Conservation (phyloP, 768 basidiomycete genomes). For the Amyloporia xantha region DNA sequence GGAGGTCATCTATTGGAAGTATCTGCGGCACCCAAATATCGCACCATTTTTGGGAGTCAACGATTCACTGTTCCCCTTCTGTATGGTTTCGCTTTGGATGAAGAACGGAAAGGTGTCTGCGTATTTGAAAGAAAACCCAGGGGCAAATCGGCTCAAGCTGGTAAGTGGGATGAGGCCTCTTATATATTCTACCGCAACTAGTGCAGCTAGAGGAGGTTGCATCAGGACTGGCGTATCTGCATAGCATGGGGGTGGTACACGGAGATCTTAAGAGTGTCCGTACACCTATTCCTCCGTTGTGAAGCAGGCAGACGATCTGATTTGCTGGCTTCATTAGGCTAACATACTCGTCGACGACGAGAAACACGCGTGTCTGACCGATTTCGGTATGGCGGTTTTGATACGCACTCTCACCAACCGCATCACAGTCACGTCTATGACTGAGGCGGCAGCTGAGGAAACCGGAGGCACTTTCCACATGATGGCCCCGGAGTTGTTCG, state of each 20-base stretch:
- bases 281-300: not conserved
- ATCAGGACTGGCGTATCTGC: slow-evolving; percentile 1
- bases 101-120: slow-evolving; percentile 3
- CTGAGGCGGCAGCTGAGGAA: not conserved
- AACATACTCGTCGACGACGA: slow-evolving; percentile 4
- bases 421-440: too few relatives aligned
- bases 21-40: slow-evolving; percentile 1
- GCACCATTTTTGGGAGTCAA: slow-evolving; percentile 1
- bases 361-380: not conserved
- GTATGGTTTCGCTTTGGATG: slow-evolving; percentile 9
- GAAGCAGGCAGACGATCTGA: not conserved
- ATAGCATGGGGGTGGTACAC: slow-evolving; percentile 1
- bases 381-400: slow-evolving; percentile 4
- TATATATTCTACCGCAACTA: not conserved
- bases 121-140: slow-evolving; percentile 1
- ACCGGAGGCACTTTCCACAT: not conserved
- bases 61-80: slow-evolving; percentile 1
- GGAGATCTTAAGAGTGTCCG: slow-evolving; percentile 7
- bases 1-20: slow-evolving; percentile 5
- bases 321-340: not conserved
- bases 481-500: slow-evolving; percentile 1
- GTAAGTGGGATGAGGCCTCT: not conserved
- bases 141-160: slow-evolving; percentile 1
- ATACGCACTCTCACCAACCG: not conserved
- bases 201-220: not conserved